Evolutionary conservation across 768 basidiomycete genomes (phyloP).

Genomic region (Lactarius hatsudake): DNA sequence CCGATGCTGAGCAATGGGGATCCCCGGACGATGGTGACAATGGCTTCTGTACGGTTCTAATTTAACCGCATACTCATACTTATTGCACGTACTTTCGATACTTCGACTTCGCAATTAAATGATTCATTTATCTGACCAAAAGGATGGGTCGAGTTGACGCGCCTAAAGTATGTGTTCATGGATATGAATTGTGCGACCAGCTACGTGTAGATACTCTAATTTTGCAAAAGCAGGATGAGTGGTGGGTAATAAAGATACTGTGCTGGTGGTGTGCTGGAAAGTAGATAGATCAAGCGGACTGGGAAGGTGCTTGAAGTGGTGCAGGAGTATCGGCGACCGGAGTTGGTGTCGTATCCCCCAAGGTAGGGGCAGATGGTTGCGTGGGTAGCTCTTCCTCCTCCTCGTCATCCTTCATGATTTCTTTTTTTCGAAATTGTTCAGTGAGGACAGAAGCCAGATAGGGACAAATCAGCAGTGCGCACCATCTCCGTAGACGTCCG

Average conservation of each 20-base stretch:
- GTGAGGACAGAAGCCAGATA: slow-evolving; percentile 10
- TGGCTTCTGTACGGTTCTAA: neutral
- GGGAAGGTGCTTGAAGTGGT: neutral
- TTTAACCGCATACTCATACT: slow-evolving; percentile 11
- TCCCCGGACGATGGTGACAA: slow-evolving; percentile 5
- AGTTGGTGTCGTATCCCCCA: neutral
- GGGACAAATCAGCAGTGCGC: slow-evolving; percentile 33
- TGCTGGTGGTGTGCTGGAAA: neutral
- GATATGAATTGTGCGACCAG: slow-evolving; percentile 14
- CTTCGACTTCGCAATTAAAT: slow-evolving; percentile 9
- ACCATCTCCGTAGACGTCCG: slow-evolving; percentile 96
- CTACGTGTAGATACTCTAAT: slow-evolving; percentile 25
- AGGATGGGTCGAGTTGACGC: neutral
- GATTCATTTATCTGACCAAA: slow-evolving; percentile 5
- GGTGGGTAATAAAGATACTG: slow-evolving; percentile 27
- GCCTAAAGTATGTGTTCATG: neutral
- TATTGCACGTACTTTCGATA: slow-evolving; percentile 12
- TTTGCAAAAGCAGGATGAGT: slow-evolving; percentile 25
- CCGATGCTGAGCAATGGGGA: slow-evolving; percentile 15
- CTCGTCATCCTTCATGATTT: slow-evolving; percentile 26
- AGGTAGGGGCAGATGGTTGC: neutral
- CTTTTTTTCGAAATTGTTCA: slow-evolving; percentile 7
- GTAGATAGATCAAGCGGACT: slow-evolving; percentile 9
- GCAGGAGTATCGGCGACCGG: neutral
- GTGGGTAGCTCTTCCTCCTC: slow-evolving; percentile 18